phyloP scores from a whole-genome alignment of 1,284 basidiomycete species.

The Filobasidium uniguttulatum region DNA sequence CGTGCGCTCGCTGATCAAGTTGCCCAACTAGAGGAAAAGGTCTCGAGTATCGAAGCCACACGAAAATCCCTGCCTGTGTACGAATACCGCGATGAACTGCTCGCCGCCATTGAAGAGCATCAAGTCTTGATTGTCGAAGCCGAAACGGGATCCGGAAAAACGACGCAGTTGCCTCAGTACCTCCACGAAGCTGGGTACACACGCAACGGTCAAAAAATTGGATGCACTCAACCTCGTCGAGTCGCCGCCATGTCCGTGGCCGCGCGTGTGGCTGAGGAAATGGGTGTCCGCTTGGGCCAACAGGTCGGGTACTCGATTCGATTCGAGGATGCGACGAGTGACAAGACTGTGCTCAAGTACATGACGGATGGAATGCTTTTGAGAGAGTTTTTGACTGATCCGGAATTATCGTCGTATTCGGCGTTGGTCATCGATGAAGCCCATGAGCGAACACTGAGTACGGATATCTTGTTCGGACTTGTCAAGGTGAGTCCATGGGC shows the following conservation, averaged over 20 bases:
- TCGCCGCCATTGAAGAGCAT: constrained; percentile 76
- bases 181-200: constrained; percentile 96
- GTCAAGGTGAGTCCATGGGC: constrained; percentile 63
- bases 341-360: constrained; percentile 93
- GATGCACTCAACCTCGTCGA: constrained; percentile 95
- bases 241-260: constrained; percentile 99
- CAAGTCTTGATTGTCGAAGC: constrained; percentile 87
- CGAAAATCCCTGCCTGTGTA: constrained; percentile 85
- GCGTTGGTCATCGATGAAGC: constrained; percentile 93
- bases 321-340: constrained; percentile 97
- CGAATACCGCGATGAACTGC: constrained; percentile 66
- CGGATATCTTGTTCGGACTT: constrained; percentile 89
- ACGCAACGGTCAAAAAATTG: constrained; percentile 72
- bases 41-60: constrained; percentile 74
- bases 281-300: constrained; percentile 89
- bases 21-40: constrained; percentile 78
- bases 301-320: constrained; percentile 98
- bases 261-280: constrained; percentile 95
- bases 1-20: constrained; percentile 75
- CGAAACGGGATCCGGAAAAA: constrained; percentile 94
- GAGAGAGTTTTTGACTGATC: constrained; percentile 88
- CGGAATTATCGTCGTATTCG: constrained; percentile 81
- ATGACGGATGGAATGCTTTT: constrained; percentile 99
- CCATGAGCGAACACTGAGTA: constrained; percentile 87
- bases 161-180: constrained; percentile 95